These are phyloP conservation scores for Aspergillus sp. DNA, from an alignment of 2,329 filamentous ascomycete species.

Conservation along the genomic window DNA sequence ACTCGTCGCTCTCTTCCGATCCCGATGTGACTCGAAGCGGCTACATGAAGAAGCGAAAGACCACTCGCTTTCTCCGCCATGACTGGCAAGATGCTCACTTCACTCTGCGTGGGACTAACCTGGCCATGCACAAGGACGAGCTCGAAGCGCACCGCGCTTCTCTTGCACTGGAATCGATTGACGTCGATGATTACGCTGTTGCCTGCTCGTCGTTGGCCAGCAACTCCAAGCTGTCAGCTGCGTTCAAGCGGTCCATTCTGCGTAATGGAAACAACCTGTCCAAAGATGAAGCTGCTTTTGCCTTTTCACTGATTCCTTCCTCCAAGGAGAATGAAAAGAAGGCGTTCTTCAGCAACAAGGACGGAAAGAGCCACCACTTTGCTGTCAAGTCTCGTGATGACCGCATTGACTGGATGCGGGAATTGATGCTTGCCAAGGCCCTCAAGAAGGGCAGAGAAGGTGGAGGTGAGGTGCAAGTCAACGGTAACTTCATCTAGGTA, in stretches of 20 bases:
- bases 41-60: conserved; percentile 47
- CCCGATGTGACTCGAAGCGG: conserved; percentile 66
- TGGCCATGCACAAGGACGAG: conserved; percentile 37
- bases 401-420: conserved; percentile 78
- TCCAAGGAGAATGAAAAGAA: conserved; percentile 38
- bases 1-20: not conserved
- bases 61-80: conserved; percentile 78
- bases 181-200: conserved; percentile 44
- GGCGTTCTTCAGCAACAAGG: conserved; percentile 40
- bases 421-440: conserved; percentile 44
- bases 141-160: conserved; percentile 13
- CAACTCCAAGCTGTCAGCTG: conserved; percentile 75
- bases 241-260: conserved; percentile 61
- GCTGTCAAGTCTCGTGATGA: conserved; percentile 83
- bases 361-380: conserved; percentile 87
- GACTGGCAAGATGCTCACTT: conserved; percentile 93
- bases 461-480: conserved; percentile 23
- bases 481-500: conserved; percentile 24
- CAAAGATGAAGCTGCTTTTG: conserved; percentile 30
- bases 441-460: conserved; percentile 25
- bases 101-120: conserved; percentile 68
- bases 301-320: conserved; percentile 39
- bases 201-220: conserved; percentile 69
- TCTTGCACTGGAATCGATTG: conserved; percentile 72
- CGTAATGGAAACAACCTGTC: conserved; percentile 26